Percentiles rank a stretch among this genome's conserved stretches.
These are phyloP conservation scores for Apocynum venetum DNA, from an alignment of 257 asterid genomes.

Conservation along the genomic window DNA sequence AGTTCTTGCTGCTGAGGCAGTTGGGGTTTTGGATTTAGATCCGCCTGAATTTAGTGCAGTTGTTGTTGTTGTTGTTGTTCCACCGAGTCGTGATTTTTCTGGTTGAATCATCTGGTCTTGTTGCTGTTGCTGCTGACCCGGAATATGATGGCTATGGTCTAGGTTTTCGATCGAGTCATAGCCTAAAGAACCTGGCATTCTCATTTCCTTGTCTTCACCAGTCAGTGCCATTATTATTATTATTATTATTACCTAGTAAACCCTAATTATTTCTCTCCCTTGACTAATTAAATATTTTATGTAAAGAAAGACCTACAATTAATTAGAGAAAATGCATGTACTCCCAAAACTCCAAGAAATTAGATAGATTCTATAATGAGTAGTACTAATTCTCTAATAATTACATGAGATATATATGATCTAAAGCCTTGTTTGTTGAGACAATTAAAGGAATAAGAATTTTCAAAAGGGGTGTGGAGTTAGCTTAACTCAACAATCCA, in stretches of 20 bases:
- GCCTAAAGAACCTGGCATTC: constrained; percentile 27
- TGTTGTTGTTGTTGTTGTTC: neutral
- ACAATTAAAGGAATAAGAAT: neutral
- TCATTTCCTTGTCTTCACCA: constrained; percentile 35
- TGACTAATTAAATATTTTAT: neutral
- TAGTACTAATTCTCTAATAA: neutral
- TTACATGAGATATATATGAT: neutral
- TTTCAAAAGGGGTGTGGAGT: neutral
- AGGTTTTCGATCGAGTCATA: constrained; percentile 26
- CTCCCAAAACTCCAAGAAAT: neutral
- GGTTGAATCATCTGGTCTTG: constrained; percentile 13
- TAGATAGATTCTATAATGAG: neutral
- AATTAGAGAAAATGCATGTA: neutral
- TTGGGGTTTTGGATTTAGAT: constrained; percentile 36
- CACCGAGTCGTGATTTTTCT: constrained; percentile 22
- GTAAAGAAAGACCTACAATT: neutral
- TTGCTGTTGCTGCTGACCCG: neutral
- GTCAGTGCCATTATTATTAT: constrained; percentile 11
- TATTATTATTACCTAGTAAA: neutral
- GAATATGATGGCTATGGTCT: constrained; percentile 18
- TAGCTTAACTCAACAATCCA: constrained; percentile 20
- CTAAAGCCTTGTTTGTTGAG: too few species aligned
- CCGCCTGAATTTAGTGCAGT: constrained; percentile 40
- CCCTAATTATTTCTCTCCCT: neutral
- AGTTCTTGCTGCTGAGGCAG: neutral